These are phyloP conservation scores for Symbiodinium pilosum DNA, from an alignment of 73 alveolate genomes.

Conservation along the genomic window DNA sequence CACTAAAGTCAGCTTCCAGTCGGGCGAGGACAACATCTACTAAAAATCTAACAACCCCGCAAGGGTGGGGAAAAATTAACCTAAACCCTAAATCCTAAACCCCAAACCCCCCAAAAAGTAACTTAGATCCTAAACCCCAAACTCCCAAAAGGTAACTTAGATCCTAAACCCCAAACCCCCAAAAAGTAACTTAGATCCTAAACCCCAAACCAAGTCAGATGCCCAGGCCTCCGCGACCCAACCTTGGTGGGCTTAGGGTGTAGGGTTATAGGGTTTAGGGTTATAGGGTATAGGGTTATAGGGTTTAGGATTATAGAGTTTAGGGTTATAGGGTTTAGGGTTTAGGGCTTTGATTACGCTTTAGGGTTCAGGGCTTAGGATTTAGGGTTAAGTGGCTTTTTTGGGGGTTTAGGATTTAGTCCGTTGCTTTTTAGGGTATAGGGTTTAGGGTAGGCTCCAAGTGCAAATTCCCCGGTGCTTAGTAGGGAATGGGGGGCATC, in stretches of 20 bases:
- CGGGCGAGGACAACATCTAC: too few species aligned
- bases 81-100: too few species aligned
- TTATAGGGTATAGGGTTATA: background rate
- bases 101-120: too few species aligned
- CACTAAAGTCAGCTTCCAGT: too few species aligned
- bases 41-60: too few species aligned
- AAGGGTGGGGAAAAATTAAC: too few species aligned
- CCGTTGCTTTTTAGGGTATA: background rate
- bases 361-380: background rate
- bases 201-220: background rate
- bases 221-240: background rate
- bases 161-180: background rate
- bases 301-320: background rate
- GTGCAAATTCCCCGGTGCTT: background rate
- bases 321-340: background rate
- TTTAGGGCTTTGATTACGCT: background rate
- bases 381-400: background rate
- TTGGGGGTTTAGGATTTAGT: too few species aligned
- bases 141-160: background rate
- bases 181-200: background rate
- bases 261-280: background rate
- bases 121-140: too few species aligned
- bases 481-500: too few species aligned
- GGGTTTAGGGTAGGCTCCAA: background rate
- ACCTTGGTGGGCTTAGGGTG: background rate